Base-by-base conservation (phyloP, 1,284 basidiomycete genomes). In the Ustilago nuda region DNA sequence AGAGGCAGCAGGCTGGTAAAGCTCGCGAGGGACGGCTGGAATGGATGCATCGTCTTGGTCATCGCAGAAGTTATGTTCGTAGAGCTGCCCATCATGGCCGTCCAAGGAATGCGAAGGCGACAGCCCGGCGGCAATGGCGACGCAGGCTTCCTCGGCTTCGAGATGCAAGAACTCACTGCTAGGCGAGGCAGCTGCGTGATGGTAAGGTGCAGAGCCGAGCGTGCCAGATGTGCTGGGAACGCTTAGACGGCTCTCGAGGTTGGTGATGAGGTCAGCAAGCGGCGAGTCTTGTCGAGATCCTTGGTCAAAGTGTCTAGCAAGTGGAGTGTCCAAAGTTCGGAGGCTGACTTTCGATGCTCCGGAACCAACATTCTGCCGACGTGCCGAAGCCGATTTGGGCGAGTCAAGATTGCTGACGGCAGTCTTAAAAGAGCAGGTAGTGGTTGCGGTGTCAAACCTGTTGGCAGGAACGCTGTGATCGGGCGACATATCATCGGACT, bases 231-330 rank as follows among this genome's bases (percentile, higher is more conserved):
- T 63, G 62, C 73, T 68, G 8, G 54, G 65, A 23, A 63, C 33
- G 61, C 69, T 72, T 37, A 72, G 53, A 15, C 69, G 69, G 6
- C 69, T 58, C 43, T 72, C 74, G 13, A 76, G 60, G 45, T 62
- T 76, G 56, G 58, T 76, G 57, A 76, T 76, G 32, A 76, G 69
- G 33, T 76, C 74, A 12, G 66, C 62, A n/a, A 76, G 60, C 23
- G 74, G 74, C 27, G 74, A 76, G 19, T 72, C 66, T 37, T 66
- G 61, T 35, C 73, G 48, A 0, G 62, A 43, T 9, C 59, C 63
- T 41, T 66, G 61, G n/a, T 72, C 74, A 37, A 76, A 68, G 52
- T 76, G 69, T n/a, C 74, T 69, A 32, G 61, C 69, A 30, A 76
- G 55, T 17, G 74, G 73, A 15, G 62, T 66, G 46, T 76, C 74